These are phyloP conservation scores for Flaveria bidentis DNA, from an alignment of 129 eudicot species.

Conservation along the genomic window DNA sequence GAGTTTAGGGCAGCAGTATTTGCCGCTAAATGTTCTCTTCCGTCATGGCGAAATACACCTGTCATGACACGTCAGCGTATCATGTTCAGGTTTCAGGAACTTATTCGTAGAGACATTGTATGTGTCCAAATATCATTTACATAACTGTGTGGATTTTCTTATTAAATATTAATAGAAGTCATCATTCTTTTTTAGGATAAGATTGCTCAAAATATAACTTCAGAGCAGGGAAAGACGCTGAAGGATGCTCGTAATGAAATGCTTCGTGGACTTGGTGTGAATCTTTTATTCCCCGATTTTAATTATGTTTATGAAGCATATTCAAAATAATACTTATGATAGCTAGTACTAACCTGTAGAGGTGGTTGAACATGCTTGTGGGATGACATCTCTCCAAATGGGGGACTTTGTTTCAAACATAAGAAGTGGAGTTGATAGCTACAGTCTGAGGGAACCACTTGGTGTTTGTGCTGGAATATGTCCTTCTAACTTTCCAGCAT, in stretches of 20 bases:
- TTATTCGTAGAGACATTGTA: conserved; percentile 85
- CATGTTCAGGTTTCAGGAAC: conserved; percentile 90
- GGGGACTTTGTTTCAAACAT: conserved; percentile 88
- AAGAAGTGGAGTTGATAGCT: conserved; percentile 77
- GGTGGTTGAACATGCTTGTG: conserved; percentile 97
- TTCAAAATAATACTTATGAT: conserved; percentile 12
- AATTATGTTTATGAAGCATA: conserved; percentile 9
- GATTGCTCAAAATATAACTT: conserved; percentile 79
- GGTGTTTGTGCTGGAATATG: conserved; percentile 99
- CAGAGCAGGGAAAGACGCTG: conserved; percentile 87
- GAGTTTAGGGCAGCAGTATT: conserved; percentile 91
- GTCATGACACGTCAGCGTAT: conserved; percentile 77
- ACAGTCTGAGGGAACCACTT: conserved; percentile 87
- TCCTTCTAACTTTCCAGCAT: conserved; percentile 90
- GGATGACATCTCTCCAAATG: conserved; percentile 85
- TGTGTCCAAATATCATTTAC: conserved; percentile 16
- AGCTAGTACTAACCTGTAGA: conserved; percentile 45
- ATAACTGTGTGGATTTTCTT: not conserved
- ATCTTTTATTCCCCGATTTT: not conserved
- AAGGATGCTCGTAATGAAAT: conserved; percentile 93
- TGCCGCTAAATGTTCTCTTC: conserved; percentile 87
- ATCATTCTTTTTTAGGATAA: conserved; percentile 56
- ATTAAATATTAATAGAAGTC: conserved; percentile 20
- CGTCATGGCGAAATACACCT: conserved; percentile 87
- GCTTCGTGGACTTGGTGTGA: conserved; percentile 85